These are phyloP conservation scores for Salix suchowensis DNA, from an alignment of 345 rosid genomes.

Conservation along the genomic window DNA sequence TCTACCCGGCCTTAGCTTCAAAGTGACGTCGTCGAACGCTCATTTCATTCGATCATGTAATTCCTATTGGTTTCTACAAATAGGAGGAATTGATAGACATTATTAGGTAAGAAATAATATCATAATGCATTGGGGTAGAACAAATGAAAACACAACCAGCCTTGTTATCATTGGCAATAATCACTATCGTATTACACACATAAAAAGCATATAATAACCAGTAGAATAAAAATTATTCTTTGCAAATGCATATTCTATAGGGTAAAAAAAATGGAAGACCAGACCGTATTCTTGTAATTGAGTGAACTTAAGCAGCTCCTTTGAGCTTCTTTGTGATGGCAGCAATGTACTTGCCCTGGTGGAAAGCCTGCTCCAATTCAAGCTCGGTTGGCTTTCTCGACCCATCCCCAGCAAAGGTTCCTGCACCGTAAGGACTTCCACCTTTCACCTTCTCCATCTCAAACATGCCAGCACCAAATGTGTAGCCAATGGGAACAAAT, in stretches of 20 bases:
- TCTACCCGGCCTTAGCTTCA: neutral
- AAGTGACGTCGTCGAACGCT: neutral
- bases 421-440: slow-evolving; percentile 92
- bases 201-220: slow-evolving; percentile 15
- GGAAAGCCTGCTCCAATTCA: slow-evolving; percentile 83
- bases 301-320: slow-evolving; percentile 40
- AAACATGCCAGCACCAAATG: slow-evolving; percentile 95
- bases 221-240: slow-evolving; percentile 23
- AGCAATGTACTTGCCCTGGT: slow-evolving; percentile 91
- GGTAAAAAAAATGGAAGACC: slow-evolving; percentile 10
- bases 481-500: slow-evolving; percentile 86
- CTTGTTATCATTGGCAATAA: slow-evolving; percentile 16
- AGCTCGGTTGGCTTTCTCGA: slow-evolving; percentile 78
- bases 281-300: slow-evolving; percentile 1
- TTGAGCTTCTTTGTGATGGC: slow-evolving; percentile 84
- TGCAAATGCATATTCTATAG: slow-evolving; percentile 14
- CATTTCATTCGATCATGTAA: neutral
- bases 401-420: slow-evolving; percentile 91
- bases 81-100: too few species aligned
- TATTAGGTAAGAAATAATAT: neutral
- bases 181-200: slow-evolving; percentile 17
- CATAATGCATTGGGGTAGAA: neutral
- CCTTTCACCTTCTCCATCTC: slow-evolving; percentile 94
- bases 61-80: neutral
- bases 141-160: slow-evolving; percentile 8